Evolutionary conservation across 805 yeast species (phyloP).

Genomic region (Saccharomycopsis sp.): DNA sequence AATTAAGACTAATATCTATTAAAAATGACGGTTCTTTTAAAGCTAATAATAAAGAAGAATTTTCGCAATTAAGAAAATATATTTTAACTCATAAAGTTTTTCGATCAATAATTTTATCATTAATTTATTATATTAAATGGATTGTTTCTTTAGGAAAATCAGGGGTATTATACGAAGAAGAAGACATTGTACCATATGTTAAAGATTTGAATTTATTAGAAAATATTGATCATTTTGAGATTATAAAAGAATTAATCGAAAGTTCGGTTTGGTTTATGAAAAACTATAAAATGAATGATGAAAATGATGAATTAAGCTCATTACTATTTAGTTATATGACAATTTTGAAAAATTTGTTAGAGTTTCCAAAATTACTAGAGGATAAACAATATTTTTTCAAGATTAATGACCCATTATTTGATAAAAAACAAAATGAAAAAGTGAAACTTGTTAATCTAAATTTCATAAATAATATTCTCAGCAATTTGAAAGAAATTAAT

Average conservation of each 20-base stretch:
- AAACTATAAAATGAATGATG: neutral
- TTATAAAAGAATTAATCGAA: constrained; percentile 6
- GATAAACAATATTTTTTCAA: constrained; percentile 2
- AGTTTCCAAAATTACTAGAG: constrained; percentile 1
- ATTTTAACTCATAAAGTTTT: constrained; percentile 40
- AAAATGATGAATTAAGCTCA: neutral
- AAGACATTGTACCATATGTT: constrained; percentile 56
- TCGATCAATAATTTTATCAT: constrained; percentile 39
- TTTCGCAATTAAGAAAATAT: constrained; percentile 39
- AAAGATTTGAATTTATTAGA: constrained; percentile 41
- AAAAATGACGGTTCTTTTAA: too few species aligned
- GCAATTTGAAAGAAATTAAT: neutral
- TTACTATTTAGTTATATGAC: neutral
- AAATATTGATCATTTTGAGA: neutral
- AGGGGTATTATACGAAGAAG: constrained; percentile 64
- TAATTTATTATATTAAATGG: constrained; percentile 43
- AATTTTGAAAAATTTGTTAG: constrained; percentile 3
- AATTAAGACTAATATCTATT: constrained; percentile 4
- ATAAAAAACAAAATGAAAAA: too few species aligned
- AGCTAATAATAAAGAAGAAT: constrained; percentile 39
- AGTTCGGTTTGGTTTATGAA: constrained; percentile 5
- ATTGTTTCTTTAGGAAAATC: constrained; percentile 36
- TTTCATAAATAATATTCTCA: neutral
- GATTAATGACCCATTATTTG: constrained; percentile 4
- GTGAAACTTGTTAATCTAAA: neutral